Conservation (phyloP, 116 monocot genomes). For the Papilionanthe hybrid region DNA sequence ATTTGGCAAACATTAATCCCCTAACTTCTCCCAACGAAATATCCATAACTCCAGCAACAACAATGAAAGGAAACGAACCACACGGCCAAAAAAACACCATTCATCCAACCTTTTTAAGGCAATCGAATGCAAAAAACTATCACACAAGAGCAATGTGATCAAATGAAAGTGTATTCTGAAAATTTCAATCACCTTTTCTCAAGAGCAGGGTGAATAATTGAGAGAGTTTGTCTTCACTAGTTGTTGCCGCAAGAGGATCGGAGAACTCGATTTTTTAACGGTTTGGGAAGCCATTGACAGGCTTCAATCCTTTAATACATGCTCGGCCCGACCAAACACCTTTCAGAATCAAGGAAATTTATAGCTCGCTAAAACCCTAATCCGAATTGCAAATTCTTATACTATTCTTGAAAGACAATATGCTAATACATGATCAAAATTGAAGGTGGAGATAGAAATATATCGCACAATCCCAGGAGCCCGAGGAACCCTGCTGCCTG, state of each 20-base stretch:
- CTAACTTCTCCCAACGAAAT: neutral
- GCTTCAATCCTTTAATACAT: too few relatives aligned
- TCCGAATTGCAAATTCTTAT: neutral
- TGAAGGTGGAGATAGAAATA: neutral
- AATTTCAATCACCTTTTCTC: neutral
- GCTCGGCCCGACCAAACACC: neutral
- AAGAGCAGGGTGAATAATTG: neutral
- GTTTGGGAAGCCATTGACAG: too few relatives aligned
- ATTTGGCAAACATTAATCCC: neutral
- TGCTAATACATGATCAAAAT: neutral
- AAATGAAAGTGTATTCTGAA: neutral
- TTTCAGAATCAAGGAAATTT: neutral
- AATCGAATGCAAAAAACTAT: neutral
- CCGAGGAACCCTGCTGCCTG: constrained; percentile 54
- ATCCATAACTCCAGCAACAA: neutral
- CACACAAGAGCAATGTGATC: neutral
- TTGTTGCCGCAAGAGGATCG: too few relatives aligned
- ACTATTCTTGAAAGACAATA: neutral
- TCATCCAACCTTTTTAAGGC: neutral
- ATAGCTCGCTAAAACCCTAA: neutral
- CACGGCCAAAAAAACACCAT: neutral
- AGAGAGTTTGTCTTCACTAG: neutral
- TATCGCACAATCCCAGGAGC: constrained; percentile 79
- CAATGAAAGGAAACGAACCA: too few relatives aligned
- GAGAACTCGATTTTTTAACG: too few relatives aligned